Evolutionary conservation across 2,329 filamentous ascomycete species (phyloP).

Genomic region (Microsporum ferrugineum): DNA sequence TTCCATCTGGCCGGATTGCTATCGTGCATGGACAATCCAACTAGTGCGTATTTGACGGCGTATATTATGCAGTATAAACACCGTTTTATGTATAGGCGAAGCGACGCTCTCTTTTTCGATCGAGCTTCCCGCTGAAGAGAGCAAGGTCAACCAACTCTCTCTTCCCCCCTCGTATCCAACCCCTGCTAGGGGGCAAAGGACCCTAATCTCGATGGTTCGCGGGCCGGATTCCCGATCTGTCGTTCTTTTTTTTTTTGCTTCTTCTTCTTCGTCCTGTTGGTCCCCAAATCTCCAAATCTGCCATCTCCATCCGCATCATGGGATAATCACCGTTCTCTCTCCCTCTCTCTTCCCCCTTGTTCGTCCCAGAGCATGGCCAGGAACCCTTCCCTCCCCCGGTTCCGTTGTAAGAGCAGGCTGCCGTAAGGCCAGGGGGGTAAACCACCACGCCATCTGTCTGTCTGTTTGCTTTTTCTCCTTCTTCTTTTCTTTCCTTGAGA

Average conservation of each 20-base stretch:
- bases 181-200: not conserved
- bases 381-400: not conserved
- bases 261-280: not conserved
- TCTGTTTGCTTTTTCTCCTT: not conserved
- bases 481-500: not conserved
- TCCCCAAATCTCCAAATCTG: not conserved
- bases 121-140: conserved; percentile 2
- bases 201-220: conserved; percentile 4
- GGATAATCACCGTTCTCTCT: not conserved
- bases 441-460: not conserved
- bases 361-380: conserved; percentile 1
- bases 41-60: not conserved
- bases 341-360: not conserved
- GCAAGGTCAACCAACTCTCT: not conserved
- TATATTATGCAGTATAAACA: not conserved
- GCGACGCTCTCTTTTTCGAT: not conserved
- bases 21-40: not conserved
- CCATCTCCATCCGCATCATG: not conserved
- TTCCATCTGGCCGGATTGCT: conserved; percentile 1
- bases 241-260: not conserved
- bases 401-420: not conserved
- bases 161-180: not conserved
- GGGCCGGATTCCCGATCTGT: conserved; percentile 4
- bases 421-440: not conserved
- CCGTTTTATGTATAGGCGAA: not conserved